These are phyloP conservation scores for Arthrobotrys conoides DNA, from an alignment of 2,329 filamentous ascomycete genomes.

Conservation along the genomic window DNA sequence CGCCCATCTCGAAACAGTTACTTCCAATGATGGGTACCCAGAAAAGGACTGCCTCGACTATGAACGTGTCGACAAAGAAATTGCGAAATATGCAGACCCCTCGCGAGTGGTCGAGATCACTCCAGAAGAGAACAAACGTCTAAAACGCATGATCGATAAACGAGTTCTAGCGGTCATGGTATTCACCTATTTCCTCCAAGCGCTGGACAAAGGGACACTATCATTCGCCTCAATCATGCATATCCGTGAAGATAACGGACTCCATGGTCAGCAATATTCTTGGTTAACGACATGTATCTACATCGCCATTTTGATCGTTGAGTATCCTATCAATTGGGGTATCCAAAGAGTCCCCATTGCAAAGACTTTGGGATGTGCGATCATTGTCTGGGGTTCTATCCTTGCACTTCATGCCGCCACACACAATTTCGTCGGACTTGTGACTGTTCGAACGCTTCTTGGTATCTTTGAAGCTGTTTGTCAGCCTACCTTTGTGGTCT, in stretches of 20 bases:
- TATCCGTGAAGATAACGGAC: conserved; percentile 68
- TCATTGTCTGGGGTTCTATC: conserved; percentile 75
- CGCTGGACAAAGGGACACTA: conserved; percentile 78
- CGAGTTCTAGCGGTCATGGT: conserved; percentile 80
- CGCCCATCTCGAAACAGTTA: conserved; percentile 70
- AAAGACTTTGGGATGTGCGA: conserved; percentile 76
- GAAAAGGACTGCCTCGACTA: conserved; percentile 73
- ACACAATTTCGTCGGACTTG: conserved; percentile 74
- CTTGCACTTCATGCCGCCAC: conserved; percentile 76
- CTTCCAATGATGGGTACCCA: conserved; percentile 62
- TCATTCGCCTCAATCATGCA: conserved; percentile 77
- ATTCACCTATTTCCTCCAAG: conserved; percentile 79
- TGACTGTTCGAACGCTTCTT: conserved; percentile 76
- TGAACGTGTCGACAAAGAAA: conserved; percentile 76
- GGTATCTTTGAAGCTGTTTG: conserved; percentile 80
- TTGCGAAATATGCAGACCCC: conserved; percentile 77
- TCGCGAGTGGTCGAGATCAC: conserved; percentile 72
- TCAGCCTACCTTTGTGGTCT: conserved; percentile 77
- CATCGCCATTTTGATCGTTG: conserved; percentile 78
- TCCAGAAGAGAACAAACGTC: conserved; percentile 73
- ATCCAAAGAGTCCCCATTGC: conserved; percentile 77
- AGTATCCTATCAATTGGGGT: conserved; percentile 79
- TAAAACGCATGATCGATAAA: conserved; percentile 77
- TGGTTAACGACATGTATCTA: conserved; percentile 84
- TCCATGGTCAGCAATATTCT: conserved; percentile 69